These are phyloP conservation scores for Nymphaea thermarum DNA, from an alignment of 164 flowering plant genomes.

Conservation along the genomic window DNA sequence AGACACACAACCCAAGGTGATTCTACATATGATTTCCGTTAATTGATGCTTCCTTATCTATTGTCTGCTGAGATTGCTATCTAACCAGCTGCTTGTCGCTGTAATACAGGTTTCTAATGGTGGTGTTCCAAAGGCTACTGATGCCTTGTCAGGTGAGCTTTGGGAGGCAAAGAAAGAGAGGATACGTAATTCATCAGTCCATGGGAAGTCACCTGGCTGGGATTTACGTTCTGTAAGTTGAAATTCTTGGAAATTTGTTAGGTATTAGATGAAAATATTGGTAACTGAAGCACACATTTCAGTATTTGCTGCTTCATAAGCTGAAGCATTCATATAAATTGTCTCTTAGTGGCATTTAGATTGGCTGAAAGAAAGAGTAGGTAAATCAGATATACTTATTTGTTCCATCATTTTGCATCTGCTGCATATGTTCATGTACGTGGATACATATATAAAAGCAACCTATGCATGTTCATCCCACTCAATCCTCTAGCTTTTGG, in stretches of 20 bases:
- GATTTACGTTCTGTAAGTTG: conserved; percentile 93
- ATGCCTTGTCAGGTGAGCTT: conserved; percentile 93
- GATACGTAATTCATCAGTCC: conserved; percentile 57
- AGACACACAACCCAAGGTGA: conserved; percentile 69
- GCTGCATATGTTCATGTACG: too few species aligned
- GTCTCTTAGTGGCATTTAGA: too few species aligned
- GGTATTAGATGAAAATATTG: neutral
- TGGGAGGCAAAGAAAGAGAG: conserved; percentile 89
- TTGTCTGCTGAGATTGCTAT: neutral
- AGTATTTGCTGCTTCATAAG: too few species aligned
- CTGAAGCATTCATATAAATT: too few species aligned
- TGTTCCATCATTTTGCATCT: too few species aligned
- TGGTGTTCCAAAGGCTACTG: conserved; percentile 59
- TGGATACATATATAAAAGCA: too few species aligned
- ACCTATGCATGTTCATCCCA: too few species aligned
- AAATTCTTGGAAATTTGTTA: neutral
- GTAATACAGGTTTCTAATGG: conserved; percentile 50
- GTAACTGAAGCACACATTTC: too few species aligned
- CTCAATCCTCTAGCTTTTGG: too few species aligned
- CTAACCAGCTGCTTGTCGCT: neutral
- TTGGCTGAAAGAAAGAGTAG: too few species aligned
- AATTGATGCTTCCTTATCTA: neutral
- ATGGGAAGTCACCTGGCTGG: conserved; percentile 91
- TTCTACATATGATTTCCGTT: neutral
- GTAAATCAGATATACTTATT: too few species aligned